Evolutionary conservation across 257 asterid species (phyloP), one percentile per base, ranked within the genome.

Genomic region (Paulownia fortunei): DNA sequence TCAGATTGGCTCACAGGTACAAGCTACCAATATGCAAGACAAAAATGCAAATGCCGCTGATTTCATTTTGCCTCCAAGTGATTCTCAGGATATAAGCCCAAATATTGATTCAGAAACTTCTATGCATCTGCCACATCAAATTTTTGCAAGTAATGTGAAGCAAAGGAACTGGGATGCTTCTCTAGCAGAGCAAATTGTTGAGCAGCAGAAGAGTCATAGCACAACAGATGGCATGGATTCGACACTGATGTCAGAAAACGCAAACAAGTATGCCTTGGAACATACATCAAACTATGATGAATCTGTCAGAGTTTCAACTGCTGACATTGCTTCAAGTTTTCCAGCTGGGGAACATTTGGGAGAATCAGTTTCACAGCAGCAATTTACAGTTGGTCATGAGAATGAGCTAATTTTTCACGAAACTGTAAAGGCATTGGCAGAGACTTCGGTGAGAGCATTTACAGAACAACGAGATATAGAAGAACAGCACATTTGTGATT

Each of bases 41-140:
- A 93, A 81, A 65, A 83, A 41, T 82, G 86, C 73, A 59, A 85
- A 56, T 75, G 84, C 79, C 23, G 77, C 91, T 68, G 83, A 74
- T 72, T 61, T 76, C 39, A 78, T 74, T 75, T 79, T 79, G 58
- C 87, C 93, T 77, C 84, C 82, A 6, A 67, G 85, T 79, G 78
- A 78, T 82, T 63, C 97, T 72, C 87, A 81, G 80, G 95, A 83
- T 76, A 69, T 58, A 51, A 69, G 70, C 80, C 86, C 83, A 47
- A 83, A 23, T 66, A 84, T 86, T 82, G 81, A 77, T 76, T 79
- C 88, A 37, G 91, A 85, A 66, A 67, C 85, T 49, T 73, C 89
- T 8, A 27, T 82, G 76, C 88, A 73, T 77, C 80, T 77, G 82
- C 98, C 90, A 10, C 97, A 92, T 84, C 89, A 69, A 73, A 21